Percentiles rank a stretch among this genome's conserved stretches.
These are phyloP conservation scores for Stagonosporopsis rhizophila DNA, from an alignment of 2,329 filamentous ascomycete genomes.

Conservation along the genomic window DNA sequence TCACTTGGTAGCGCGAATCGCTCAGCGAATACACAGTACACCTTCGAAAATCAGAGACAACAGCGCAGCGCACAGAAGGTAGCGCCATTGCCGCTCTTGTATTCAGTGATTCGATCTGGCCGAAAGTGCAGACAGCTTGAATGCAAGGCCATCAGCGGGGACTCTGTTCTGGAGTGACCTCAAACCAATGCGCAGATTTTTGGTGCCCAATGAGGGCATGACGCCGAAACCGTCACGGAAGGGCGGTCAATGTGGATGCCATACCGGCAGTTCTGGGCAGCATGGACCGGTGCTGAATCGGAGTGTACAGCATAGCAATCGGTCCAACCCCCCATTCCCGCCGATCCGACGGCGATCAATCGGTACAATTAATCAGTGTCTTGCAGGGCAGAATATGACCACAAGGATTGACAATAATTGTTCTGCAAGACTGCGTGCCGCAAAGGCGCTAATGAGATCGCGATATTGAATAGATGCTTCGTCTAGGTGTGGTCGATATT, in stretches of 20 bases:
- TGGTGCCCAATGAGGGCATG: slow-evolving; percentile 11
- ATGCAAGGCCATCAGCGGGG: neutral
- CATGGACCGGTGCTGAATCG: neutral
- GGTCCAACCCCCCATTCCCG: slow-evolving; percentile 6
- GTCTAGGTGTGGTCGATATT: neutral
- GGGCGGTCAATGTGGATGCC: slow-evolving; percentile 7
- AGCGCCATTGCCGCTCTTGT: neutral
- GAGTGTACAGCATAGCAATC: neutral
- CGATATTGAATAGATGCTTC: neutral
- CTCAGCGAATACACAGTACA: neutral
- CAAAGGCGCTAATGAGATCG: neutral
- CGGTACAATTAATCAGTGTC: slow-evolving; percentile 8
- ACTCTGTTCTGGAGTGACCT: neutral
- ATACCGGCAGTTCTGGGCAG: neutral
- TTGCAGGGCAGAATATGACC: slow-evolving; percentile 4
- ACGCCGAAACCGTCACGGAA: slow-evolving; percentile 4
- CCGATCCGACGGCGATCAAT: slow-evolving; percentile 2
- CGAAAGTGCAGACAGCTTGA: neutral
- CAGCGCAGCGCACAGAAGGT: neutral
- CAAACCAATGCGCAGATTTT: neutral
- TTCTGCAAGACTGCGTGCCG: slow-evolving; percentile 2
- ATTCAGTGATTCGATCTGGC: neutral
- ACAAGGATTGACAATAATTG: slow-evolving; percentile 1
- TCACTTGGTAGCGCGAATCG: neutral
- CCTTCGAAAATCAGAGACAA: neutral